Percentiles rank a stretch among this genome's conserved stretches.
Evolutionary conservation across 2,329 filamentous ascomycete genomes (phyloP).

Genomic region (Emydomyces testavorans): DNA sequence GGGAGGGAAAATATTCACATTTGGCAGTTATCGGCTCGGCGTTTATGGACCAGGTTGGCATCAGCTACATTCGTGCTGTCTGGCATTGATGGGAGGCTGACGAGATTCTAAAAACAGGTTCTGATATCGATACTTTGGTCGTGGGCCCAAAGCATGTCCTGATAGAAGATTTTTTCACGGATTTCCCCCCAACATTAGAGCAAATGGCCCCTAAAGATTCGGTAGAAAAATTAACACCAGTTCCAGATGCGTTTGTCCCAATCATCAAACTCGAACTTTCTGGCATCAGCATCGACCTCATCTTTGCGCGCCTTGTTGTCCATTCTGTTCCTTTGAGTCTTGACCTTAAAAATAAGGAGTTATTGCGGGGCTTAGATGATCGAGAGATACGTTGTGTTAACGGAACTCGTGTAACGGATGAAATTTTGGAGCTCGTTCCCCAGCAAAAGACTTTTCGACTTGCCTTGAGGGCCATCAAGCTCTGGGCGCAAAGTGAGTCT

Average conservation of each 20-base stretch:
- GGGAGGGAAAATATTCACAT: slow-evolving; percentile 88
- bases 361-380: slow-evolving; percentile 77
- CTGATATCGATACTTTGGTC: slow-evolving; percentile 94
- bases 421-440: slow-evolving; percentile 79
- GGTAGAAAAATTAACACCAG: slow-evolving; percentile 72
- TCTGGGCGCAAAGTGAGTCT: slow-evolving; percentile 68
- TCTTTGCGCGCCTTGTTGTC: slow-evolving; percentile 66
- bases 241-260: slow-evolving; percentile 84
- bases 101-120: slow-evolving; percentile 43
- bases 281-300: slow-evolving; percentile 88
- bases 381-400: slow-evolving; percentile 81
- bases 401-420: slow-evolving; percentile 85
- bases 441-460: slow-evolving; percentile 81
- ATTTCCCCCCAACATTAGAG: slow-evolving; percentile 70
- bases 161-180: slow-evolving; percentile 81
- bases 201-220: slow-evolving; percentile 65
- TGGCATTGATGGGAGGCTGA: background rate
- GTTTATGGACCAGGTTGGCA: slow-evolving; percentile 67
- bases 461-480: slow-evolving; percentile 81
- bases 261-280: slow-evolving; percentile 94
- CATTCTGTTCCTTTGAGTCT: slow-evolving; percentile 61
- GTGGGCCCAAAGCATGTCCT: slow-evolving; percentile 82
- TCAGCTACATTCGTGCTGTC: background rate
- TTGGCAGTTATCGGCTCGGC: slow-evolving; percentile 87
- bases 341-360: slow-evolving; percentile 67